Conservation (phyloP, 2,329 filamentous ascomycete genomes). For the Plectosphaerella sp. region DNA sequence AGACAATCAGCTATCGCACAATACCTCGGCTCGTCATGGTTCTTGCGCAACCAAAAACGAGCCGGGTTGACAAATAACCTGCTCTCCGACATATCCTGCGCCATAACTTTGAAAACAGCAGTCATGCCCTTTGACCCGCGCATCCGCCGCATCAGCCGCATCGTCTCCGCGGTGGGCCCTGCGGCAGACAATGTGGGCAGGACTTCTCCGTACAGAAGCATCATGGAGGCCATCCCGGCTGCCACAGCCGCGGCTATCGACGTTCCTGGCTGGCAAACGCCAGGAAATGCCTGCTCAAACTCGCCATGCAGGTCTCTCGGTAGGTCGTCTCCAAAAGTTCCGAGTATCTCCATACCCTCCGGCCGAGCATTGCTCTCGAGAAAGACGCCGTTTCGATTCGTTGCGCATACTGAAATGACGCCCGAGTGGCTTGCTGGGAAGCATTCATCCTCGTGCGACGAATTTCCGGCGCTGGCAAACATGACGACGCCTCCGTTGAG, state of each 20-base stretch:
- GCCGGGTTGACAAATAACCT: background rate
- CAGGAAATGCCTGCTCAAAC: background rate
- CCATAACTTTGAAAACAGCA: background rate
- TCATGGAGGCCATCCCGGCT: background rate
- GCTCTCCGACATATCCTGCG: background rate
- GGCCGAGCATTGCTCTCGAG: background rate
- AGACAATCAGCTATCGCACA: background rate
- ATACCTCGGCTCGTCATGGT: background rate
- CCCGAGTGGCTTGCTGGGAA: slow-evolving; percentile 3
- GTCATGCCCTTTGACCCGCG: background rate
- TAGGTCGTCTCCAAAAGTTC: background rate
- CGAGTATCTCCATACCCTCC: background rate
- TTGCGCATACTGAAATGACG: slow-evolving; percentile 13
- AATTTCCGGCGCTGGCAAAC: slow-evolving; percentile 1
- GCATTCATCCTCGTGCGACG: slow-evolving; percentile 2
- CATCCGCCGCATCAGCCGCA: background rate
- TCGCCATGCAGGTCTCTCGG: background rate
- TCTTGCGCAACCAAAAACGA: background rate
- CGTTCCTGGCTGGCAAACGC: background rate
- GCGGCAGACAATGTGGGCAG: background rate
- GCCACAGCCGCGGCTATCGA: background rate
- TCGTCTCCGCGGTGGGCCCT: background rate
- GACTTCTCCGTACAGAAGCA: background rate
- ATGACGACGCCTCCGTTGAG: background rate
- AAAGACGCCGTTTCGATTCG: background rate